phyloP scores from a whole-genome alignment of 2,329 filamentous ascomycete genomes.

The Westerdykella aurantiaca region DNA sequence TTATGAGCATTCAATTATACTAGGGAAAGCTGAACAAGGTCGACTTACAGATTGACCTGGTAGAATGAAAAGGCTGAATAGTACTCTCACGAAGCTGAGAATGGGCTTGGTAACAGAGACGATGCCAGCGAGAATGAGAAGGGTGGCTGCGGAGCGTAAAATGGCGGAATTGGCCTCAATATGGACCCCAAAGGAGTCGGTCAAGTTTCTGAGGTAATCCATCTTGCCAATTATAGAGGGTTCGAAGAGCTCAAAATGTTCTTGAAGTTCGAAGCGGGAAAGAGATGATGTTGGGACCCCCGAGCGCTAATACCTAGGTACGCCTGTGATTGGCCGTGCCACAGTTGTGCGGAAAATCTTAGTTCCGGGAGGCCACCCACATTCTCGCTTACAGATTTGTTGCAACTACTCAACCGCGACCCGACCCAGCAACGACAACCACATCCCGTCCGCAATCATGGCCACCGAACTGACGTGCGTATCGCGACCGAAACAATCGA shows the following conservation, averaged over 20 bases:
- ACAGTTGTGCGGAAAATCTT: background rate
- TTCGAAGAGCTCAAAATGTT: background rate
- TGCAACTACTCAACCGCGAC: slow-evolving; percentile 9
- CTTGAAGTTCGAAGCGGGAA: background rate
- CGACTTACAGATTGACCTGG: slow-evolving; percentile 43
- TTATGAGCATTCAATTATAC: slow-evolving; percentile 3
- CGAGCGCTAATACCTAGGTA: background rate
- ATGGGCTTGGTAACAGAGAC: slow-evolving; percentile 31
- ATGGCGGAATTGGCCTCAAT: slow-evolving; percentile 27
- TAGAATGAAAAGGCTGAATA: slow-evolving; percentile 46
- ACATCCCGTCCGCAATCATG: slow-evolving; percentile 37
- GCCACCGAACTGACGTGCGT: slow-evolving; percentile 42
- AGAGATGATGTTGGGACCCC: background rate
- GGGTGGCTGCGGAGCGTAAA: slow-evolving; percentile 15
- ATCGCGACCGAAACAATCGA: slow-evolving; percentile 3
- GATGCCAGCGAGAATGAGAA: slow-evolving; percentile 26
- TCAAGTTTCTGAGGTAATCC: slow-evolving; percentile 15
- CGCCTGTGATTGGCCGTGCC: background rate
- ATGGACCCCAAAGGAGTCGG: slow-evolving; percentile 26
- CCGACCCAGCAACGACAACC: slow-evolving; percentile 28
- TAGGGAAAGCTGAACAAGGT: background rate
- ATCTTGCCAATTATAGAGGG: slow-evolving; percentile 3
- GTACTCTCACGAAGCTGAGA: slow-evolving; percentile 43
- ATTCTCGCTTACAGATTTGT: slow-evolving; percentile 6
- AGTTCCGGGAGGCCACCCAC: slow-evolving; percentile 13